Evolutionary conservation across 371 early-diverging fungal genomes (phyloP), one percentile per base, ranked within the genome.

Genomic region (Parasitella parasitica): DNA sequence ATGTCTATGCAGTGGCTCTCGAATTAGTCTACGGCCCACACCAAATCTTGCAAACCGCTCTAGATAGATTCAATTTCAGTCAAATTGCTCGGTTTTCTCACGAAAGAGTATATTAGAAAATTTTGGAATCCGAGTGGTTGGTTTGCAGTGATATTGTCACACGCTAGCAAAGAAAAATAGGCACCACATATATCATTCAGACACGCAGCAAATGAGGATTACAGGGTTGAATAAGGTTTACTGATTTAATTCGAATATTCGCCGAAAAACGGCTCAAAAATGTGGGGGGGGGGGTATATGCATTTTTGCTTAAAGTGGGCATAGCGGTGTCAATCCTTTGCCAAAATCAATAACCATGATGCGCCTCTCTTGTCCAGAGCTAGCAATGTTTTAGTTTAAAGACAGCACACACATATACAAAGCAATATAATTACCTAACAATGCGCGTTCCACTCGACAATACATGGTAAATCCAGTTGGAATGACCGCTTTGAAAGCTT

Each of bases 391-490:
- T n/a, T 15, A 27, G n/a, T 4, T 6, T 27, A 30, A 13, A 15
- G 3, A 16, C 5, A 13, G 11, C 20, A 0, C 2, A 13, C 13
- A 26, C 4, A 15, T 49, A 1, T 49, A 49, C 2, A 32, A 51
- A 2, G 22, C 3, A 15, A 26, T 16, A 12, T 24, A 30, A 1
- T 48, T 75, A 75, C 76, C 89, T 86, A 30, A 97, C 82, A 38
- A 97, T 93, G 54, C 84, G 83, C 24, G 87, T 83, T 1, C 80
- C 69, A 51, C 89, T 90, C 61, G 92, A 84, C 62, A 91, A 89
- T 12, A 95, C 92, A 72, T 94, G 91, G 75, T 96, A 96, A 15
- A 97, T 94, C 96, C 96, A 95, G 64, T 89, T 90, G 0, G 87
- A 71, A 69, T 95, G 92, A n/a, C 88, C 93, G 50, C 82, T 85